phyloP scores from a whole-genome alignment of 1,284 basidiomycete genomes.

The Exsudoporus floridanus region DNA sequence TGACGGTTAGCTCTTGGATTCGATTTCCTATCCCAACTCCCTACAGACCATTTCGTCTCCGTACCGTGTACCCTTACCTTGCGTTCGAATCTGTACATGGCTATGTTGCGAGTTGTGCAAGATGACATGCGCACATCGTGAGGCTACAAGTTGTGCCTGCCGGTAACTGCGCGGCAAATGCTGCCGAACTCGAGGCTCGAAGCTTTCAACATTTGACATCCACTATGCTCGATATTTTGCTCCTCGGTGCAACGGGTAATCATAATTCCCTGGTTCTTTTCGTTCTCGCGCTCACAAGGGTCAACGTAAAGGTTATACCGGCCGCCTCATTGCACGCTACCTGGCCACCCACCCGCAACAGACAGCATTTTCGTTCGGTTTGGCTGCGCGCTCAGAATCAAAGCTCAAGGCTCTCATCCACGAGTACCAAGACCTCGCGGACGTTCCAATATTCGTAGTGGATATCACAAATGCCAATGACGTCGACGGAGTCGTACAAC shows the following conservation, averaged over 20 bases:
- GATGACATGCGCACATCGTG: constrained; percentile 15
- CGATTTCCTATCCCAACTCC: background rate
- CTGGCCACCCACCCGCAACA: constrained; percentile 59
- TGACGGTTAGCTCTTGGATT: constrained; percentile 37
- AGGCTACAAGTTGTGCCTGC: constrained; percentile 14
- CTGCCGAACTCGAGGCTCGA: constrained; percentile 4
- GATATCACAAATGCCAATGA: constrained; percentile 50
- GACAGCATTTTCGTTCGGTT: constrained; percentile 55
- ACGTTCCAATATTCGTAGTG: constrained; percentile 47
- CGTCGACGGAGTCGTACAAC: constrained; percentile 54
- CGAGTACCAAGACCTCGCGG: constrained; percentile 40
- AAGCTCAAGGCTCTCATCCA: constrained; percentile 52
- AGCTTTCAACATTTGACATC: constrained; percentile 12
- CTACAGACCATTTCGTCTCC: background rate
- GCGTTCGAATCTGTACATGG: background rate
- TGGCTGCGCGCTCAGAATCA: constrained; percentile 58
- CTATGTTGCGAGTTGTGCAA: background rate
- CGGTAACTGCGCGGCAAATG: constrained; percentile 3
- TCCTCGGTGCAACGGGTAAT: constrained; percentile 61
- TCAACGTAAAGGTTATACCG: constrained; percentile 53
- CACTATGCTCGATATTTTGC: constrained; percentile 51
- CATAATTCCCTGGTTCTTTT: background rate
- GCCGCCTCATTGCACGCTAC: constrained; percentile 61
- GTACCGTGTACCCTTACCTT: background rate
- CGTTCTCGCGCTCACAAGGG: constrained; percentile 6